Conservation (phyloP, 2,329 filamentous ascomycete species). For the Arthrobotrys sphaeroides region DNA sequence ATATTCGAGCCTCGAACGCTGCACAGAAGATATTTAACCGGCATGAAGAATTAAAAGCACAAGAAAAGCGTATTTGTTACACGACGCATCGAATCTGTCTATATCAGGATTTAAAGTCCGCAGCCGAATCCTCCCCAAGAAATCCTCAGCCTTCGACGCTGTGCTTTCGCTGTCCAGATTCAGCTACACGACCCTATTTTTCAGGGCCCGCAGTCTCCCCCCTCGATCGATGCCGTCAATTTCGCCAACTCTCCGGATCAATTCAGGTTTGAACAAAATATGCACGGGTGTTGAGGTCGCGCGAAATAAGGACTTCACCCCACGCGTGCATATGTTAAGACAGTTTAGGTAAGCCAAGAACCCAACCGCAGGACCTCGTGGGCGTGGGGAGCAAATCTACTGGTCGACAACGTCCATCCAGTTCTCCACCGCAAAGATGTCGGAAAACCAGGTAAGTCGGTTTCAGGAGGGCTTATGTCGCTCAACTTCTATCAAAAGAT, state of each 20-base stretch:
- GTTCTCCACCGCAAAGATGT: slow-evolving; percentile 3
- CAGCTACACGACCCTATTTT: background rate
- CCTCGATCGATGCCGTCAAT: background rate
- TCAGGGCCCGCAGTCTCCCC: background rate
- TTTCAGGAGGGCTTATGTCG: slow-evolving; percentile 33
- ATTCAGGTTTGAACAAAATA: slow-evolving; percentile 1
- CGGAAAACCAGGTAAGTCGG: slow-evolving; percentile 27
- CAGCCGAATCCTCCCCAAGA: background rate
- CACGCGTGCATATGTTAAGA: slow-evolving; percentile 11
- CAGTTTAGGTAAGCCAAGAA: slow-evolving; percentile 45
- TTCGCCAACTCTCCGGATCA: slow-evolving; percentile 20
- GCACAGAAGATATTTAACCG: slow-evolving; percentile 28
- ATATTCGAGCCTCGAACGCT: background rate
- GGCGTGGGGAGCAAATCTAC: slow-evolving; percentile 38
- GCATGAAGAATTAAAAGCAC: slow-evolving; percentile 1
- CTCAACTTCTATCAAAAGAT: background rate
- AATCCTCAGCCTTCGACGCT: background rate
- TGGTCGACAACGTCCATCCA: slow-evolving; percentile 22
- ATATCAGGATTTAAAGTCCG: background rate
- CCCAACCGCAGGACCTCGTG: slow-evolving; percentile 34
- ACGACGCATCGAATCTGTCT: background rate
- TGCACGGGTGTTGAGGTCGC: background rate
- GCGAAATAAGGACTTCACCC: background rate
- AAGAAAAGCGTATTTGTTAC: slow-evolving; percentile 7
- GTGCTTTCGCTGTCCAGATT: background rate